Evolutionary conservation across 2,329 filamentous ascomycete species (phyloP).

Genomic region (Thermoascus crustaceus): DNA sequence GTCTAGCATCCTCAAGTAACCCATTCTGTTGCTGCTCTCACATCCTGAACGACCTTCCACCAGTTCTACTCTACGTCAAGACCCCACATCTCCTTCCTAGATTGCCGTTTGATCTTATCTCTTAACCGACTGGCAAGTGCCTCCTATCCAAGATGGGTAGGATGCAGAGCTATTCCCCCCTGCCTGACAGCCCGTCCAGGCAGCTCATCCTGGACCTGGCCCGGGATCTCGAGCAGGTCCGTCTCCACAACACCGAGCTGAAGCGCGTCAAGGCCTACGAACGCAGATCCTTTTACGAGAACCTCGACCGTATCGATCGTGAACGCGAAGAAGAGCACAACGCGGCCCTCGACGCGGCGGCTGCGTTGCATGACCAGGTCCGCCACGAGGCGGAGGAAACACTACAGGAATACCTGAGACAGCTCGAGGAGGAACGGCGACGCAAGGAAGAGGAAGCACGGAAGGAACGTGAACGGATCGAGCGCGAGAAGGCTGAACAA

Average conservation of each 20-base stretch:
- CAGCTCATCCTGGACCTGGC: conserved; percentile 35
- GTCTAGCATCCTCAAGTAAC: no score
- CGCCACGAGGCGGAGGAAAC: conserved; percentile 47
- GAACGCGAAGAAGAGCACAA: conserved; percentile 57
- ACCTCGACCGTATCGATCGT: conserved; percentile 54
- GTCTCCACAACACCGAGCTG: conserved; percentile 34
- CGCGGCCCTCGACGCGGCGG: conserved; percentile 58
- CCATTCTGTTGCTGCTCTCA: no score
- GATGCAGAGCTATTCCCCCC: conserved; percentile 18
- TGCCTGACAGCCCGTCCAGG: conserved; percentile 31
- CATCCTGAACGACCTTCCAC: no score
- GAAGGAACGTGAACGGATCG: conserved; percentile 24
- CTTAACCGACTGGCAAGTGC: background rate
- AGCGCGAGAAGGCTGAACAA: conserved; percentile 26
- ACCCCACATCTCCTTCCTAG: no score
- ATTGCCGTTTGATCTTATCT: no score
- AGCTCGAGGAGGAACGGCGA: conserved; percentile 30
- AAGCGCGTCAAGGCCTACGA: conserved; percentile 38
- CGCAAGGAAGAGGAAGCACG: conserved; percentile 30
- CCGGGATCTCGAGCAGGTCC: conserved; percentile 33
- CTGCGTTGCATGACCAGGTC: conserved; percentile 59
- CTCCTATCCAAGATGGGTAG: conserved; percentile 19
- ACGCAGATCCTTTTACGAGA: conserved; percentile 43
- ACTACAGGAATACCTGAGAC: conserved; percentile 39
- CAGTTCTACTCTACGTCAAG: no score